Percentiles rank a stretch among this genome's conserved stretches.
Conservation (phyloP, 2,329 filamentous ascomycete genomes). For the Sporothrix pseudoabietina region DNA sequence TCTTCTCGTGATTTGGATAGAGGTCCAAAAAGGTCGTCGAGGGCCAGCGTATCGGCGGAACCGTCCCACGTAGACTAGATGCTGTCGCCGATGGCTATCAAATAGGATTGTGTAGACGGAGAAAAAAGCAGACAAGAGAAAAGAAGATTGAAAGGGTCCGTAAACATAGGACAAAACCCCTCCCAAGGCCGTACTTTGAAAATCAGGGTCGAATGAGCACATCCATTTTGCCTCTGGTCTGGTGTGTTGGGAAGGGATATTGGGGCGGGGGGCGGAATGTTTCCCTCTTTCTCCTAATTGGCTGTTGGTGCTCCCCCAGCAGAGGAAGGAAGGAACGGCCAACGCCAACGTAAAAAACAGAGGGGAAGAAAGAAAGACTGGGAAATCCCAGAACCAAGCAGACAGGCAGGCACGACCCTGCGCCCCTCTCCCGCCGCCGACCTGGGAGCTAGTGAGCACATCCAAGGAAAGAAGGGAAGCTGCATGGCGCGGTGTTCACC, state of each 20-base stretch:
- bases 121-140: not conserved
- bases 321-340: not conserved
- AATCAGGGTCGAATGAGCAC: slow-evolving; percentile 13
- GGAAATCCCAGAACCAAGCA: slow-evolving; percentile 1
- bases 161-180: not conserved
- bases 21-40: not conserved
- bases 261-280: not conserved
- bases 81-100: not conserved
- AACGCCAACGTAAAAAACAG: not conserved
- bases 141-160: not conserved
- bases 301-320: not conserved
- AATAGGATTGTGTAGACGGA: not conserved
- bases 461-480: slow-evolving; percentile 2
- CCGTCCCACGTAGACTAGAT: not conserved
- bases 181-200: not conserved
- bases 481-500: not conserved
- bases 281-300: slow-evolving; percentile 4
- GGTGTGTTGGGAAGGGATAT: slow-evolving; percentile 9
- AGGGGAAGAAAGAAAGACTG: not conserved
- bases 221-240: slow-evolving; percentile 13
- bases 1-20: not conserved
- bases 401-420: slow-evolving; percentile 9
- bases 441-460: not conserved
- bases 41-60: not conserved
- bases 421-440: slow-evolving; percentile 17